A percentile compares a stretch with the other conserved stretches of the same genome.
Conservation (phyloP, 2,329 filamentous ascomycete species). For the Paraphaeosphaeria minitans region DNA sequence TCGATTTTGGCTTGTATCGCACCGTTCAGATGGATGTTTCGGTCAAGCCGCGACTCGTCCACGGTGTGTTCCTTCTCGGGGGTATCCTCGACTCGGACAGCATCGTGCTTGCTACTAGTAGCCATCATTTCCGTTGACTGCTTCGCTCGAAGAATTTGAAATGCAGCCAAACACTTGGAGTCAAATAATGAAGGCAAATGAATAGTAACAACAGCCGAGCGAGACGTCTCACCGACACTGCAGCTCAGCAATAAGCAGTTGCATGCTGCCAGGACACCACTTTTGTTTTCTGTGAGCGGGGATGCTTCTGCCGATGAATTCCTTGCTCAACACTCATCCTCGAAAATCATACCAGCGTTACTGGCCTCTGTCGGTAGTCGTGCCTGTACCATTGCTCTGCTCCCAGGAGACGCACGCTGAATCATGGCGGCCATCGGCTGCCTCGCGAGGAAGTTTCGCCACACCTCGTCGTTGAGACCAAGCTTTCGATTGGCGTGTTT, state of each 20-base stretch:
- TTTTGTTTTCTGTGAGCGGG: constrained; percentile 1
- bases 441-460: background rate
- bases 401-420: background rate
- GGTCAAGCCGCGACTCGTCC: constrained; percentile 18
- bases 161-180: too few species aligned
- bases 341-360: background rate
- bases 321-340: background rate
- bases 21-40: constrained; percentile 16
- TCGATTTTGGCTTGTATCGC: constrained; percentile 16
- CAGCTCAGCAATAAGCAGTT: constrained; percentile 1
- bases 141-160: background rate
- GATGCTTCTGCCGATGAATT: background rate
- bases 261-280: background rate
- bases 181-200: background rate
- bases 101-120: constrained; percentile 4
- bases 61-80: constrained; percentile 10
- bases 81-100: constrained; percentile 9
- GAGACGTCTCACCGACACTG: background rate
- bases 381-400: background rate
- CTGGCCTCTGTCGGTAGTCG: constrained; percentile 3
- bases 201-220: background rate
- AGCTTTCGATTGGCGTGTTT: constrained; percentile 11
- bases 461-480: background rate
- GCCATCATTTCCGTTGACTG: background rate
- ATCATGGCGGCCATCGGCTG: constrained; percentile 1